phyloP scores from a whole-genome alignment of 1,139 yeast genomes.

The Suhomyces taliae region DNA sequence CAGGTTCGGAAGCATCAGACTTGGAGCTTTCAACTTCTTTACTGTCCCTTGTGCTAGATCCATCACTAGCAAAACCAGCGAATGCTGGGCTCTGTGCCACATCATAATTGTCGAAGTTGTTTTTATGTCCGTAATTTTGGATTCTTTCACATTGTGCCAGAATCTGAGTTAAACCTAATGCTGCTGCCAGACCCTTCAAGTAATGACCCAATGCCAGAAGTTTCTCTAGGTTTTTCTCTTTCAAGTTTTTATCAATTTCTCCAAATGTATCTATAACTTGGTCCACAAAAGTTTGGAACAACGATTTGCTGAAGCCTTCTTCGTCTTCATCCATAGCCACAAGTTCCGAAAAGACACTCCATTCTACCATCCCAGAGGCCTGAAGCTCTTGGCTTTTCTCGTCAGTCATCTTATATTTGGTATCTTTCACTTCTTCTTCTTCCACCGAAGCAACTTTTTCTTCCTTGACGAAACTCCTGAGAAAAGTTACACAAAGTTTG shows the following conservation, averaged over 20 bases:
- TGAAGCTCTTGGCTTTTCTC: slow-evolving; percentile 38
- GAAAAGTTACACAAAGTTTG: slow-evolving; percentile 8
- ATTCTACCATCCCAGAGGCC: slow-evolving; percentile 71
- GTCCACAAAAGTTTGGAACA: slow-evolving; percentile 81
- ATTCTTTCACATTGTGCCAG: slow-evolving; percentile 89
- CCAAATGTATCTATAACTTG: slow-evolving; percentile 82
- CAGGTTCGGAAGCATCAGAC: not conserved
- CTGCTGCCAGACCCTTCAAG: slow-evolving; percentile 93
- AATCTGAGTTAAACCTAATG: slow-evolving; percentile 79
- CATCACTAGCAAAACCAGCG: not conserved
- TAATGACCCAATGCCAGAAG: slow-evolving; percentile 85
- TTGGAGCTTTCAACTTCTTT: not conserved
- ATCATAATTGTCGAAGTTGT: slow-evolving; percentile 45
- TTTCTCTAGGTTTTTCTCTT: slow-evolving; percentile 49
- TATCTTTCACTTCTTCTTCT: slow-evolving; percentile 4
- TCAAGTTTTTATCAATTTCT: slow-evolving; percentile 63
- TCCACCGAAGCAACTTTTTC: slow-evolving; percentile 13
- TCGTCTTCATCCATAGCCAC: slow-evolving; percentile 93
- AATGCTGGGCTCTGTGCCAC: slow-evolving; percentile 11
- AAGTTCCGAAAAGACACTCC: slow-evolving; percentile 86
- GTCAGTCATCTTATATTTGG: slow-evolving; percentile 29
- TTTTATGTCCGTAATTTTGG: slow-evolving; percentile 78
- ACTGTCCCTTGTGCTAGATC: not conserved
- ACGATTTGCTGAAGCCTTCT: slow-evolving; percentile 76
- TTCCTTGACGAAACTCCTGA: slow-evolving; percentile 11